Percentiles rank a stretch among this genome's conserved stretches.
These are phyloP conservation scores for Lumnitzera racemosa DNA, from an alignment of 345 rosid species.

Conservation along the genomic window DNA sequence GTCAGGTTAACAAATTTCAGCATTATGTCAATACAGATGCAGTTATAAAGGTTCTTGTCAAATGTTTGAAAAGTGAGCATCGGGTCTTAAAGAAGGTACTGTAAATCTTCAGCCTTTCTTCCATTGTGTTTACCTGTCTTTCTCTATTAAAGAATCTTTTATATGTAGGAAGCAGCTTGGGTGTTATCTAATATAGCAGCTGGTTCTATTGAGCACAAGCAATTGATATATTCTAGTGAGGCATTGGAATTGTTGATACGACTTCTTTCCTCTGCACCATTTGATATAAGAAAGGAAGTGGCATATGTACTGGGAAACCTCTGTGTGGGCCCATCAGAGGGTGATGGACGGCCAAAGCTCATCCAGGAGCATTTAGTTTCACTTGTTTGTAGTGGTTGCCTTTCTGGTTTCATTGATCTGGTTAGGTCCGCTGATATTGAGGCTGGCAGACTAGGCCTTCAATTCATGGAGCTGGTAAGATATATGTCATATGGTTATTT, in stretches of 20 bases:
- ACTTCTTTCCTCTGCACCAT: constrained; percentile 71
- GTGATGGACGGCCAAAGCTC: constrained; percentile 51
- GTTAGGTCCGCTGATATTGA: constrained; percentile 80
- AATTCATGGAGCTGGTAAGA: constrained; percentile 92
- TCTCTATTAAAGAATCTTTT: neutral
- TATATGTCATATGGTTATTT: neutral
- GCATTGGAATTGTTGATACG: constrained; percentile 54
- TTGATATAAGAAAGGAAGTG: constrained; percentile 83
- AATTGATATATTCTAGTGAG: constrained; percentile 59
- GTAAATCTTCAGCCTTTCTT: neutral
- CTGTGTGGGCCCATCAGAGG: constrained; percentile 79
- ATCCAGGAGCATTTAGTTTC: constrained; percentile 69
- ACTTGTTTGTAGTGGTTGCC: constrained; percentile 72
- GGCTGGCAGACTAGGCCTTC: constrained; percentile 90
- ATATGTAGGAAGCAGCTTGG: constrained; percentile 88
- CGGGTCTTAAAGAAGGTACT: constrained; percentile 87
- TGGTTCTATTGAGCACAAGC: constrained; percentile 85
- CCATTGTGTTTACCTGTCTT: neutral
- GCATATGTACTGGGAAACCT: constrained; percentile 91
- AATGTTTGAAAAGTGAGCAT: constrained; percentile 89
- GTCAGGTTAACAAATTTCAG: constrained; percentile 9
- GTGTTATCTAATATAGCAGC: constrained; percentile 91
- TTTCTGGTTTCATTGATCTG: constrained; percentile 74
- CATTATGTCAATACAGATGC: constrained; percentile 35
- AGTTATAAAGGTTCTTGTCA: constrained; percentile 54